phyloP scores from a whole-genome alignment of 2,329 filamentous ascomycete genomes.

The Aspergillus candidus region DNA sequence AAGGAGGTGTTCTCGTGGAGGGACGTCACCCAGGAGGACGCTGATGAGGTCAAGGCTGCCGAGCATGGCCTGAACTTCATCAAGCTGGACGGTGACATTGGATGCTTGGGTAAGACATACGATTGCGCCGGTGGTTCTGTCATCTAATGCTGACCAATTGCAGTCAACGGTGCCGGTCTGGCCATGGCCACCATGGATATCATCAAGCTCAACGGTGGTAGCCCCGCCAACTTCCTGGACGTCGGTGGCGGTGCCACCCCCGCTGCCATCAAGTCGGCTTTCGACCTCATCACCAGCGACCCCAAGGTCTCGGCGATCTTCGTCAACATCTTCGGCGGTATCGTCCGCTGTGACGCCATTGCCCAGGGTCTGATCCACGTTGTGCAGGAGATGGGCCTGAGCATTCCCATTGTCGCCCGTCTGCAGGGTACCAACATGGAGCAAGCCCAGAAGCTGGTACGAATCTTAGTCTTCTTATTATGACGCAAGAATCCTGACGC shows the following conservation, averaged over 20 bases:
- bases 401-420: constrained; percentile 93
- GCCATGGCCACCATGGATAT: constrained; percentile 99
- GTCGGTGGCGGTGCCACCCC: constrained; percentile 97
- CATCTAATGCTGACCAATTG: constrained; percentile 7
- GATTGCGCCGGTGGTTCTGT: neutral
- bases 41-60: constrained; percentile 95
- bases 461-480: constrained; percentile 28
- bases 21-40: constrained; percentile 90
- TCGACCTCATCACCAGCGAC: constrained; percentile 97
- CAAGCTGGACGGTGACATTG: constrained; percentile 98
- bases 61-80: constrained; percentile 98
- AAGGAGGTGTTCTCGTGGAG: constrained; percentile 93
- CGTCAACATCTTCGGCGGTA: constrained; percentile 99
- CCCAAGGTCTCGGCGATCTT: constrained; percentile 98
- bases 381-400: constrained; percentile 87
- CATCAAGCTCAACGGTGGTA: constrained; percentile 97
- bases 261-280: constrained; percentile 92
- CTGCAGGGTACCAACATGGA: constrained; percentile 99
- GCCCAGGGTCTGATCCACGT: constrained; percentile 94
- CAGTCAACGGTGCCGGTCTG: constrained; percentile 94
- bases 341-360: constrained; percentile 96
- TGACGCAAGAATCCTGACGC: constrained; percentile 1
- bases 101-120: constrained; percentile 60
- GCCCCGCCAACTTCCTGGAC: constrained; percentile 97
- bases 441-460: constrained; percentile 71